These are phyloP conservation scores for Avena atlantica DNA, from an alignment of 176 grass and related monocot species.

Conservation along the genomic window DNA sequence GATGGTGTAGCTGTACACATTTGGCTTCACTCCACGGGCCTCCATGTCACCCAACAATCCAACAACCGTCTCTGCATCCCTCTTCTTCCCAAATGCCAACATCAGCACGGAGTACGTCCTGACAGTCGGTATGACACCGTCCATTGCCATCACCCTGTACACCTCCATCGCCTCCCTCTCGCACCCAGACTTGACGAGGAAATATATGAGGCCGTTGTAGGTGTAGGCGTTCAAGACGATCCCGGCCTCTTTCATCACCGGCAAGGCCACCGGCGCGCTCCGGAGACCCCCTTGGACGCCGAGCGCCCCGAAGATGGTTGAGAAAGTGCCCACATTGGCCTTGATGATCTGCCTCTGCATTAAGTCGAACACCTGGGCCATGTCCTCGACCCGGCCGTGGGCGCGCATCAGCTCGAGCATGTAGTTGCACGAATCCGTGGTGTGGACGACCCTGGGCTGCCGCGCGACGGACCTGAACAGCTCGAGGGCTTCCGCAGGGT, in stretches of 20 bases:
- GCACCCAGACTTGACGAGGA: constrained; percentile 74
- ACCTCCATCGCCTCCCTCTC: constrained; percentile 71
- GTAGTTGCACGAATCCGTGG: constrained; percentile 90
- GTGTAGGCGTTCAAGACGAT: constrained; percentile 74
- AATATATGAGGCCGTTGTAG: constrained; percentile 84
- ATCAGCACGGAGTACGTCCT: constrained; percentile 90
- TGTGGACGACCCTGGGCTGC: constrained; percentile 60
- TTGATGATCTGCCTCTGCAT: constrained; percentile 91
- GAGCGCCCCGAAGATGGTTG: constrained; percentile 65
- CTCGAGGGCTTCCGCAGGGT: constrained; percentile 58
- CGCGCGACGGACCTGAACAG: constrained; percentile 62
- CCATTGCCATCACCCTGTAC: constrained; percentile 62
- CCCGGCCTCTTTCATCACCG: constrained; percentile 64
- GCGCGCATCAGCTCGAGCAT: constrained; percentile 86
- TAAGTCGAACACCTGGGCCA: constrained; percentile 87
- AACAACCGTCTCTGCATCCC: constrained; percentile 61
- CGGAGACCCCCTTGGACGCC: constrained; percentile 66
- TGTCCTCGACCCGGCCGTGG: constrained; percentile 65
- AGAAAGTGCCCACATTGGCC: constrained; percentile 66
- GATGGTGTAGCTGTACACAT: constrained; percentile 96
- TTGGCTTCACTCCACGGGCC: constrained; percentile 68
- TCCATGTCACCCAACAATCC: constrained; percentile 77
- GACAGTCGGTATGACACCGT: constrained; percentile 53
- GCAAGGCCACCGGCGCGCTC: constrained; percentile 65
- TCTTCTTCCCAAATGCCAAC: constrained; percentile 79